These are phyloP conservation scores for Termitomyces sp. DNA, from an alignment of 768 basidiomycete genomes.

Conservation along the genomic window DNA sequence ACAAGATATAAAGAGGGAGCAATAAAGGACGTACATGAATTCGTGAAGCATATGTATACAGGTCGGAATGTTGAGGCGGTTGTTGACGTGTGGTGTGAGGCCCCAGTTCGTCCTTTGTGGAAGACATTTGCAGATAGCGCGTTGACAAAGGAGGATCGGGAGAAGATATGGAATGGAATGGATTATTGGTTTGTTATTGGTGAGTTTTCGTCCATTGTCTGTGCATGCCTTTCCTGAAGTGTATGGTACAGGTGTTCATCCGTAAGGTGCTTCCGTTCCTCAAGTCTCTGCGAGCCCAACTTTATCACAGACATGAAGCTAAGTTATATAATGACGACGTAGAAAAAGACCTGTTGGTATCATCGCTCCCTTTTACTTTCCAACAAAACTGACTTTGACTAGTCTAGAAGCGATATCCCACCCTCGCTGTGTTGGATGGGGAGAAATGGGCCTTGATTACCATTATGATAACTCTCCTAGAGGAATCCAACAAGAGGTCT, in stretches of 20 bases:
- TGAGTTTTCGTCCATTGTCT: slow-evolving; percentile 21
- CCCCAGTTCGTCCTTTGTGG: slow-evolving; percentile 60
- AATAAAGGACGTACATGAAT: slow-evolving; percentile 56
- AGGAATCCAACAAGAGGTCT: slow-evolving; percentile 58
- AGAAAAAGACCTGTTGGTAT: slow-evolving; percentile 56
- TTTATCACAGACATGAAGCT: slow-evolving; percentile 56
- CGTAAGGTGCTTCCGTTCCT: slow-evolving; percentile 36
- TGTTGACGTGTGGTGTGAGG: slow-evolving; percentile 90
- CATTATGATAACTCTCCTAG: slow-evolving; percentile 79
- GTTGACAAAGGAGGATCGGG: slow-evolving; percentile 39
- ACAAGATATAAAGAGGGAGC: slow-evolving; percentile 54
- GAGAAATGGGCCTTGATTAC: slow-evolving; percentile 85
- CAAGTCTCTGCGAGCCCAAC: not conserved
- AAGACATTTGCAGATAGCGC: slow-evolving; percentile 72
- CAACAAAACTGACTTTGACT: not conserved
- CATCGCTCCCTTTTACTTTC: not conserved
- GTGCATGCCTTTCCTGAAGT: not conserved
- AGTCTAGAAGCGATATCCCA: slow-evolving; percentile 75
- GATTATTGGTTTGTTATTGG: slow-evolving; percentile 86
- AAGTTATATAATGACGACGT: slow-evolving; percentile 60
- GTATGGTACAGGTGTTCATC: slow-evolving; percentile 56
- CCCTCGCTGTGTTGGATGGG: slow-evolving; percentile 82
- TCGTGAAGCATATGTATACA: slow-evolving; percentile 57
- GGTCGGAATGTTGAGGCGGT: slow-evolving; percentile 56
- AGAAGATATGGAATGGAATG: slow-evolving; percentile 56